Evolutionary conservation across 2,329 filamentous ascomycete species (phyloP).

Genomic region (Fusarium nygamai): DNA sequence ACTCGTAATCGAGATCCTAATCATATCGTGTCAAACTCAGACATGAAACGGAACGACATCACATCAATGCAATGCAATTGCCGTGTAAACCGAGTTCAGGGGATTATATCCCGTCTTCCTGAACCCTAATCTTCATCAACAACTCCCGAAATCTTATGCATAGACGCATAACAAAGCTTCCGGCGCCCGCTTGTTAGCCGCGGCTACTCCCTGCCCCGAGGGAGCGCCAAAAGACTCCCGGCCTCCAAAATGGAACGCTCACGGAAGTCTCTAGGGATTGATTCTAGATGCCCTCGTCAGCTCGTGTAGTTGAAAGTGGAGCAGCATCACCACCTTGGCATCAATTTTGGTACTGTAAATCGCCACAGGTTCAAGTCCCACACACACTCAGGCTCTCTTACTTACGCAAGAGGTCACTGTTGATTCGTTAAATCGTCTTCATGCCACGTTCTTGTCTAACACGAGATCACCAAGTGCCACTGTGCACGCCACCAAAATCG

Average conservation of each 20-base stretch:
- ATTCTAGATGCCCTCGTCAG: conserved; percentile 7
- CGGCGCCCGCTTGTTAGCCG: conserved; percentile 8
- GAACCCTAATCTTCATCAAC: neutral
- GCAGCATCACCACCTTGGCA: conserved; percentile 3
- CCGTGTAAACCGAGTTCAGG: neutral
- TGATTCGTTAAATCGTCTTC: conserved; percentile 14
- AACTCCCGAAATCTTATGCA: conserved; percentile 3
- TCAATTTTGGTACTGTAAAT: conserved; percentile 10
- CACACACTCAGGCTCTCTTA: neutral
- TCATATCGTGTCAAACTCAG: neutral
- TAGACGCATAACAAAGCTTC: conserved; percentile 8
- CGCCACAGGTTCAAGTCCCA: conserved; percentile 26
- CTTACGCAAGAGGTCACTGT: conserved; percentile 16
- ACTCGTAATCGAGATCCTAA: neutral
- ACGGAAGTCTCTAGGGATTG: conserved; percentile 11
- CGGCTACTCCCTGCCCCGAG: conserved; percentile 22
- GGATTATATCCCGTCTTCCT: neutral
- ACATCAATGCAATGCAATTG: conserved; percentile 1
- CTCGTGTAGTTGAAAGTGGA: conserved; percentile 31
- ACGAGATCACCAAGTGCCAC: conserved; percentile 14
- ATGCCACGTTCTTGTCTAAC: conserved; percentile 12
- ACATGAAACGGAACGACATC: neutral
- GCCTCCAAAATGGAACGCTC: conserved; percentile 12
- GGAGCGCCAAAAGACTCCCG: conserved; percentile 27
- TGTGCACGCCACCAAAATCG: conserved; percentile 9